Conservation (phyloP, 148 eudicot genomes). For the Cornus florida region DNA sequence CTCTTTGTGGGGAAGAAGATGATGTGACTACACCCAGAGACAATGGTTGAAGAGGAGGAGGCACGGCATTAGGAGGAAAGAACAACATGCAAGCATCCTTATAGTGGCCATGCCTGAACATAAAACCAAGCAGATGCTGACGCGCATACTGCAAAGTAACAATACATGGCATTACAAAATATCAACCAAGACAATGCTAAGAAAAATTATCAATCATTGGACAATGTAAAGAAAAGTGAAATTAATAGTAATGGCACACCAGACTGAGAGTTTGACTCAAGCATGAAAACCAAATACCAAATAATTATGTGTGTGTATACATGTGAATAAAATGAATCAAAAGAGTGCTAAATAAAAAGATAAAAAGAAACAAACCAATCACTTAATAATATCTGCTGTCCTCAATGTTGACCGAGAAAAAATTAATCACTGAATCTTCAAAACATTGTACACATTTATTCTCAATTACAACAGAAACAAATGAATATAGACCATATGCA, state of each 20-base stretch:
- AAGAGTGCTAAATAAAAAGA: not conserved
- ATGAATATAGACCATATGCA: not conserved
- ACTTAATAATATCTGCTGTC: not conserved
- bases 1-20: conserved; percentile 86
- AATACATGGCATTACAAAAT: conserved; percentile 5
- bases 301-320: not conserved
- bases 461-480: not conserved
- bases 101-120: conserved; percentile 94
- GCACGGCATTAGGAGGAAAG: conserved; percentile 75
- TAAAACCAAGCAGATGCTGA: conserved; percentile 74
- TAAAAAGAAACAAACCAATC: not conserved
- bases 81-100: conserved; percentile 82
- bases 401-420: not conserved
- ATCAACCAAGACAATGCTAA: not conserved
- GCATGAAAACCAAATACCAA: not conserved
- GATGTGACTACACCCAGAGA: conserved; percentile 55
- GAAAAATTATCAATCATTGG: not conserved
- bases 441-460: no score
- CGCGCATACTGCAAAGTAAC: conserved; percentile 79
- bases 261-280: not conserved
- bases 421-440: not conserved
- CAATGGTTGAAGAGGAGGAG: conserved; percentile 77
- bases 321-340: not conserved
- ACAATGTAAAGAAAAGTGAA: not conserved
- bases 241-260: not conserved